Conservation (phyloP, 805 yeast genomes). For the Metschnikowia peoriensis region DNA sequence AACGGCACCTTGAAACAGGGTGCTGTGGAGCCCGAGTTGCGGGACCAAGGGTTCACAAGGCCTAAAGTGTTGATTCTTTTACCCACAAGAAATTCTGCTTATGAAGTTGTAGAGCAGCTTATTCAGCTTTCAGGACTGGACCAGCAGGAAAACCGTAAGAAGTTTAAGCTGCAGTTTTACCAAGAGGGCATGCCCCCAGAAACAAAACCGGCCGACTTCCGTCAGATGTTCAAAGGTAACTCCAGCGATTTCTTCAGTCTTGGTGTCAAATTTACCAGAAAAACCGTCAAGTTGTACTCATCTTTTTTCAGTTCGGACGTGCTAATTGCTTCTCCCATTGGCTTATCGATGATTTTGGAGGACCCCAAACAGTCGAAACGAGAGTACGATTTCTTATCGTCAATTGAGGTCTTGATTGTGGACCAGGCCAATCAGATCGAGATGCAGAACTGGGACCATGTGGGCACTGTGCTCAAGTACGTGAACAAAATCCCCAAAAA, state of each 20-base stretch:
- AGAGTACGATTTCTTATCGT: slow-evolving; percentile 79
- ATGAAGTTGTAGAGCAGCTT: slow-evolving; percentile 61
- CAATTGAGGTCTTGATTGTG: slow-evolving; percentile 76
- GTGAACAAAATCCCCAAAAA: slow-evolving; percentile 75
- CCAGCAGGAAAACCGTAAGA: slow-evolving; percentile 76
- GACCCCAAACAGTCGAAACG: slow-evolving; percentile 53
- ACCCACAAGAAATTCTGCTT: slow-evolving; percentile 82
- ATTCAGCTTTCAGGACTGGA: slow-evolving; percentile 62
- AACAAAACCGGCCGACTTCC: slow-evolving; percentile 81
- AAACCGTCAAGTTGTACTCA: slow-evolving; percentile 78
- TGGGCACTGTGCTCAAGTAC: slow-evolving; percentile 60
- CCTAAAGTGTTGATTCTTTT: slow-evolving; percentile 81
- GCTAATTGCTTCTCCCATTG: slow-evolving; percentile 88
- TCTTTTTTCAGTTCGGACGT: slow-evolving; percentile 83
- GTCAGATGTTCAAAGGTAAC: slow-evolving; percentile 78
- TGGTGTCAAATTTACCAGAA: slow-evolving; percentile 89
- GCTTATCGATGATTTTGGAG: slow-evolving; percentile 72
- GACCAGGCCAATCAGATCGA: slow-evolving; percentile 86
- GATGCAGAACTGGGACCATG: slow-evolving; percentile 92
- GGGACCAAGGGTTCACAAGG: slow-evolving; percentile 95
- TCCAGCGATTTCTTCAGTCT: slow-evolving; percentile 87
- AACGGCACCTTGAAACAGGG: slow-evolving; percentile 35
- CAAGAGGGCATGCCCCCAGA: slow-evolving; percentile 47
- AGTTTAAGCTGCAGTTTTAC: slow-evolving; percentile 70
- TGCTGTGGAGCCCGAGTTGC: slow-evolving; percentile 52